These are phyloP conservation scores for Ophiostoma quercus DNA, from an alignment of 2,329 filamentous ascomycete genomes.

Conservation along the genomic window DNA sequence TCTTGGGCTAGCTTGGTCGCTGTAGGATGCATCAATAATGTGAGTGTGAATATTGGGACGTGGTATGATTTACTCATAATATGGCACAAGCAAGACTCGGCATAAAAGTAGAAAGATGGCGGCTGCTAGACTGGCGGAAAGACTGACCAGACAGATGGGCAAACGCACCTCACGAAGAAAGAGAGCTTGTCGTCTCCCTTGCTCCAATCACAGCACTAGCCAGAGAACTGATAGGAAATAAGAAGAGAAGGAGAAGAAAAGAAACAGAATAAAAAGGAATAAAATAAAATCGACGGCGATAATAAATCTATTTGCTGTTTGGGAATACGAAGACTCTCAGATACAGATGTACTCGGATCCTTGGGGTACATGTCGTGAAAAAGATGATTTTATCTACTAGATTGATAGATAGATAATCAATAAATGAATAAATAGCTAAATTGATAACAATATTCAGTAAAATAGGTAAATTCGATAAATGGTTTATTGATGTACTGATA, in stretches of 20 bases:
- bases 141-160: neutral
- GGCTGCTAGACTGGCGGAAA: neutral
- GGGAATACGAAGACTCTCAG: neutral
- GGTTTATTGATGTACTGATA: neutral
- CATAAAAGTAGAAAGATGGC: neutral
- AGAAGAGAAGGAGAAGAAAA: neutral
- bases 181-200: neutral
- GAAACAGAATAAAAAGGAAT: neutral
- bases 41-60: neutral
- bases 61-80: neutral
- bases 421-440: neutral
- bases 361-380: neutral
- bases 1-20: neutral
- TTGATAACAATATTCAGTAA: neutral
- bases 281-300: neutral
- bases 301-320: neutral
- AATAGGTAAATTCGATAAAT: neutral
- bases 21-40: neutral
- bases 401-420: slow-evolving; percentile 3
- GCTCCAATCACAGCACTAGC: neutral
- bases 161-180: neutral
- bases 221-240: neutral
- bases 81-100: neutral
- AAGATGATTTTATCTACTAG: neutral
- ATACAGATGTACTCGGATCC: neutral